Evolutionary conservation across 1,139 yeast genomes (phyloP).

Genomic region (Debaryomycetaceae sp.): DNA sequence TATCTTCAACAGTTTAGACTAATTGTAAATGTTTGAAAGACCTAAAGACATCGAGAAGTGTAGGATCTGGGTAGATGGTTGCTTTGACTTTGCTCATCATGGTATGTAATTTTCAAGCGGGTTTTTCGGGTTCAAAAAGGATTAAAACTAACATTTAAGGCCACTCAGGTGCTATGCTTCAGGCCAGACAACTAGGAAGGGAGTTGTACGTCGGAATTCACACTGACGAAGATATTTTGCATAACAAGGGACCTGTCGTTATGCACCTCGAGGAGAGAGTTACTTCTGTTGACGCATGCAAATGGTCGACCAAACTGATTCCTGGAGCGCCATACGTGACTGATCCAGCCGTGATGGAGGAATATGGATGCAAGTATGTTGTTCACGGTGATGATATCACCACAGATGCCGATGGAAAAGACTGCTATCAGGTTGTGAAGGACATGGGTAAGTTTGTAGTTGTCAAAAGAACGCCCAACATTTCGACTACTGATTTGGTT

Average conservation of each 20-base stretch:
- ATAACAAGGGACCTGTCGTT: conserved; percentile 90
- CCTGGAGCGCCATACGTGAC: conserved; percentile 94
- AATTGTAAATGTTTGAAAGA: conserved; percentile 32
- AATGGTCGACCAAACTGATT: conserved; percentile 79
- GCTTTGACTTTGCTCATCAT: conserved; percentile 96
- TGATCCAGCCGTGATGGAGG: conserved; percentile 74
- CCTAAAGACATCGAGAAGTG: conserved; percentile 45
- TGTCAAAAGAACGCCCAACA: conserved; percentile 90
- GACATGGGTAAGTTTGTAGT: conserved; percentile 83
- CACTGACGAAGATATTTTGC: conserved; percentile 78
- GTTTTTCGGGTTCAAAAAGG: too few relatives aligned
- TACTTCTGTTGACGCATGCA: conserved; percentile 82
- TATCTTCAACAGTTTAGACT: neutral
- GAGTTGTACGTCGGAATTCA: conserved; percentile 87
- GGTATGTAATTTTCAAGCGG: conserved; percentile 49
- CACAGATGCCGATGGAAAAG: conserved; percentile 92
- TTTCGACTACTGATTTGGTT: conserved; percentile 91
- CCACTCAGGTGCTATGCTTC: conserved; percentile 94
- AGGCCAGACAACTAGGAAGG: conserved; percentile 77
- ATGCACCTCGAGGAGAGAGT: conserved; percentile 80
- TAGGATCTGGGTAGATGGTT: conserved; percentile 91
- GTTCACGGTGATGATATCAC: conserved; percentile 98
- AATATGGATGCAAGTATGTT: conserved; percentile 74
- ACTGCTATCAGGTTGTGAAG: conserved; percentile 82
- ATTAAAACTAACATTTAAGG: conserved; percentile 31